Conservation (phyloP, 495 filamentous ascomycete species). For the Penicillium desertorum region DNA sequence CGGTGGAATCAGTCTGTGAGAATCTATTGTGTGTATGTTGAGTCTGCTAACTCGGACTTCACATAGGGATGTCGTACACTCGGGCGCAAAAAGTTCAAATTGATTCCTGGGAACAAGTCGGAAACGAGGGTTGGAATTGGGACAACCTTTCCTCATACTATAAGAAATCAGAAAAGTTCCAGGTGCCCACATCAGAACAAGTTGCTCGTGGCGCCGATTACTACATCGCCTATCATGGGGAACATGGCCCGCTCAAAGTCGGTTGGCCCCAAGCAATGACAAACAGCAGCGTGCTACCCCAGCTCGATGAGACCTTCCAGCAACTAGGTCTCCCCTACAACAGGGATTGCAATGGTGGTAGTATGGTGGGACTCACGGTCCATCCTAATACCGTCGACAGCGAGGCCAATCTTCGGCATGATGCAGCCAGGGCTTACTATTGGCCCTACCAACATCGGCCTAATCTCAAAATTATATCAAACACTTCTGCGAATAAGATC, state of each 20-base stretch:
- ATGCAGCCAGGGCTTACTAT: conserved; percentile 53
- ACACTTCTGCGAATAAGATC: conserved; percentile 38
- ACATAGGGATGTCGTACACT: conserved; percentile 49
- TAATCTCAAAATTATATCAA: conserved; percentile 37
- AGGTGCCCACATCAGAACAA: conserved; percentile 40
- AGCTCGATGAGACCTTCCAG: conserved; percentile 25
- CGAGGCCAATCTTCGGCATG: conserved; percentile 48
- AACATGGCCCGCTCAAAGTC: conserved; percentile 46
- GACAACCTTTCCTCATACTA: conserved; percentile 57
- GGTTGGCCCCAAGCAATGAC: conserved; percentile 40
- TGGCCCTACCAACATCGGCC: conserved; percentile 33
- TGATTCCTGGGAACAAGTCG: conserved; percentile 58
- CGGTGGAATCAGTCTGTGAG: no score
- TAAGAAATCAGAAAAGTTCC: conserved; percentile 44
- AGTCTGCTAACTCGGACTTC: not conserved
- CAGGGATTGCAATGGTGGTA: conserved; percentile 40
- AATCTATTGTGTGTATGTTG: not conserved
- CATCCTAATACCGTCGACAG: conserved; percentile 44
- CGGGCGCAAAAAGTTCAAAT: conserved; percentile 36
- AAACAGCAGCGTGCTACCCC: conserved; percentile 29
- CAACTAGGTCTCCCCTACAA: conserved; percentile 39
- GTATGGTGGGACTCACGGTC: conserved; percentile 39
- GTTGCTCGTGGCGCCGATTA: conserved; percentile 43
- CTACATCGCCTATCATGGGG: conserved; percentile 47
- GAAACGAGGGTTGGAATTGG: conserved; percentile 68